phyloP scores from a whole-genome alignment of 805 yeast genomes.

The Kluyveromyces siamensis region DNA sequence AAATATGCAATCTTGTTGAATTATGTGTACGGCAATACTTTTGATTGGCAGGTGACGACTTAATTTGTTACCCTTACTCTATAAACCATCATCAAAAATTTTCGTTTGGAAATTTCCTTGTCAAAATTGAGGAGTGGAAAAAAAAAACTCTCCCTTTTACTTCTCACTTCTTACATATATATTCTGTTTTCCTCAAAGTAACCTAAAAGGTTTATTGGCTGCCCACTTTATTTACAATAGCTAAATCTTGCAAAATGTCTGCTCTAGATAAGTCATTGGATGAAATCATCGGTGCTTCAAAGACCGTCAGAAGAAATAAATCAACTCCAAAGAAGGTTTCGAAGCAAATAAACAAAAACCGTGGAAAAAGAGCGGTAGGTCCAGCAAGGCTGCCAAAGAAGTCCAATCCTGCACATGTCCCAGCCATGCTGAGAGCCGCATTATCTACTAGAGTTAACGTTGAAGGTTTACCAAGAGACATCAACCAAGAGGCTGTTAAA shows the following conservation, averaged over 20 bases:
- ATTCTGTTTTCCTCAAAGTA: too few relatives aligned
- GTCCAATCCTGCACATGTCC: constrained; percentile 28
- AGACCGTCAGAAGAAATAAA: constrained; percentile 28
- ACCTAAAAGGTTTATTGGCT: neutral
- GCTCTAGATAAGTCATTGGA: constrained; percentile 89
- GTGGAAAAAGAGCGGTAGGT: constrained; percentile 18
- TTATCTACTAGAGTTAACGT: constrained; percentile 78
- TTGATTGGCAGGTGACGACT: too few relatives aligned
- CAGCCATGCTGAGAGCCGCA: constrained; percentile 36
- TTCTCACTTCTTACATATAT: neutral
- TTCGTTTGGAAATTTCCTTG: neutral
- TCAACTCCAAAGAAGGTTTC: constrained; percentile 26
- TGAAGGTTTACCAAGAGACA: constrained; percentile 78
- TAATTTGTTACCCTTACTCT: neutral
- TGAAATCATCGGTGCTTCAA: constrained; percentile 73
- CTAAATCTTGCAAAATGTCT: constrained; percentile 42
- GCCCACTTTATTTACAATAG: neutral
- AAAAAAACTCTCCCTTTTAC: neutral
- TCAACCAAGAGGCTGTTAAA: constrained; percentile 74
- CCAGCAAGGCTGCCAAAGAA: constrained; percentile 21
- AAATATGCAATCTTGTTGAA: too few relatives aligned
- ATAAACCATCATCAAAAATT: too few relatives aligned
- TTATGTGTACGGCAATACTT: too few relatives aligned
- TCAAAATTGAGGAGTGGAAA: neutral
- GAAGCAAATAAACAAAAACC: constrained; percentile 22